Conservation (phyloP, 352 stramenopile genomes). For the Globisporangium cederbergense region DNA sequence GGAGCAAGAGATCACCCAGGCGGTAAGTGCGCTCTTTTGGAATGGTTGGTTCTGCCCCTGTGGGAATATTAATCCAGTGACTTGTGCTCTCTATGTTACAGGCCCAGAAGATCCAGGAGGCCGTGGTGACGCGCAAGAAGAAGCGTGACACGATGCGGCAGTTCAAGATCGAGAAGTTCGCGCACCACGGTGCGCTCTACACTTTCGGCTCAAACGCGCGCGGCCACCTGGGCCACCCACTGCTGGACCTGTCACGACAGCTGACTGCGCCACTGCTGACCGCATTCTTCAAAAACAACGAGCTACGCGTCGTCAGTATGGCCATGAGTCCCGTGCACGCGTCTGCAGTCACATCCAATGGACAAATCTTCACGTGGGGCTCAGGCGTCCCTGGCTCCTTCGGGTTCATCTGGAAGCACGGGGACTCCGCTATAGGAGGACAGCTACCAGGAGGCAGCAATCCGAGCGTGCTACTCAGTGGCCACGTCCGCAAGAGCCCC, state of each 20-base stretch:
- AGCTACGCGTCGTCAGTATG: constrained; percentile 47
- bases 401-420: constrained; percentile 37
- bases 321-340: constrained; percentile 55
- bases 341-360: constrained; percentile 56
- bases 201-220: constrained; percentile 60
- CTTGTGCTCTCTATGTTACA: neutral
- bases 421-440: neutral
- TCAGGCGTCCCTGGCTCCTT: constrained; percentile 61
- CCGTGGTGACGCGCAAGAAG: constrained; percentile 60
- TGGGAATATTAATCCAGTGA: neutral
- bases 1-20: constrained; percentile 51
- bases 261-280: constrained; percentile 41
- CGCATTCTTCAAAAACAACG: constrained; percentile 70
- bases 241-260: constrained; percentile 34
- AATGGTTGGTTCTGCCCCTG: neutral
- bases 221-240: constrained; percentile 48
- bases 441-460: neutral
- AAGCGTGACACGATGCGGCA: constrained; percentile 57
- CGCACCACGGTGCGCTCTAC: constrained; percentile 67
- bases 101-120: constrained; percentile 62
- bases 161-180: constrained; percentile 70
- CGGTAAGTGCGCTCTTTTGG: constrained; percentile 12
- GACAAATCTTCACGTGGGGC: constrained; percentile 71
- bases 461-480: constrained; percentile 4
- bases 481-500: constrained; percentile 31